Percentiles rank a stretch among this genome's conserved stretches.
Conservation (phyloP, 768 basidiomycete genomes). For the Tubosaeta sp. region DNA sequence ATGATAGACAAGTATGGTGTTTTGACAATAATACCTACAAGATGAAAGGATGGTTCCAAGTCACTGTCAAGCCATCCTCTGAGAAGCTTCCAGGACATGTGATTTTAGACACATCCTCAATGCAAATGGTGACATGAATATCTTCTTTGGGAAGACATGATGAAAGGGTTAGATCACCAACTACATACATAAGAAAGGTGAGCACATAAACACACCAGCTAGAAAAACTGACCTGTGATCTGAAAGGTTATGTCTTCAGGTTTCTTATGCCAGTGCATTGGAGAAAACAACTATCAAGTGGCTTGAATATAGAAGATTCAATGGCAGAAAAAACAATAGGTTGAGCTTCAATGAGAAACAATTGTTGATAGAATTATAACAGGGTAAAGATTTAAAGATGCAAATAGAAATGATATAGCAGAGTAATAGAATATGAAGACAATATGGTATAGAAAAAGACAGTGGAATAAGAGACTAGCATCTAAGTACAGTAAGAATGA, state of each 20-base stretch:
- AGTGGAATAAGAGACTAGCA: too few species aligned
- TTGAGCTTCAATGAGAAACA: too few species aligned
- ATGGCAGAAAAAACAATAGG: background rate
- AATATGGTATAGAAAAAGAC: too few species aligned
- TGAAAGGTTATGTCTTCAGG: background rate
- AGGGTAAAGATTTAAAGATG: too few species aligned
- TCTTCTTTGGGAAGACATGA: too few species aligned
- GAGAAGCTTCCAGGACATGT: too few species aligned
- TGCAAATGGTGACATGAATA: too few species aligned
- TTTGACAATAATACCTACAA: background rate
- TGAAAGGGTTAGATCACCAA: background rate
- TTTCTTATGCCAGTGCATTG: background rate
- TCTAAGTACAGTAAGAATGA: too few species aligned
- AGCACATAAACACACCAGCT: background rate
- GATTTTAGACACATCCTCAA: too few species aligned
- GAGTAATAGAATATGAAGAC: too few species aligned
- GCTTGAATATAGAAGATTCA: background rate
- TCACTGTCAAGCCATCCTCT: background rate
- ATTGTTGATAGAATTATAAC: too few species aligned
- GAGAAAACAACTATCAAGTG: background rate
- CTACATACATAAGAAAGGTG: background rate
- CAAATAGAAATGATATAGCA: too few species aligned
- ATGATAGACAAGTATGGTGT: background rate
- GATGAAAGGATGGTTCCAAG: background rate
- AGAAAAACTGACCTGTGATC: background rate